phyloP scores from a whole-genome alignment of 768 basidiomycete genomes.

The Boletus tylopilopsis region DNA sequence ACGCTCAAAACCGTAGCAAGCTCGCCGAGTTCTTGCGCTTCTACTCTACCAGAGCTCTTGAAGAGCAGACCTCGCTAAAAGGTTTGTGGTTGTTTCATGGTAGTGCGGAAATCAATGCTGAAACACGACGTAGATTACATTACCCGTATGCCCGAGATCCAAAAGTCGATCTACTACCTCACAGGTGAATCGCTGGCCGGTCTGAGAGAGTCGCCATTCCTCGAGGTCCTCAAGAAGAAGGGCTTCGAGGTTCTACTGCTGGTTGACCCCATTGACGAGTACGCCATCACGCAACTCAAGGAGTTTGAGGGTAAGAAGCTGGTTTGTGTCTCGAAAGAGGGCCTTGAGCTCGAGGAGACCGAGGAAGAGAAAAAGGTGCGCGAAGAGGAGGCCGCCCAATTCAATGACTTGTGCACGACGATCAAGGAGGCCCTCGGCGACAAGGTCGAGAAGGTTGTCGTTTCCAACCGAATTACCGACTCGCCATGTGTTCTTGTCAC shows the following conservation, averaged over 20 bases:
- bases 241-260: constrained; percentile 97
- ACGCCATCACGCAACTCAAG: constrained; percentile 97
- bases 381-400: constrained; percentile 82
- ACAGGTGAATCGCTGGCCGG: constrained; percentile 95
- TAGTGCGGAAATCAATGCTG: background rate
- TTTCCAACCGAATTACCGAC: constrained; percentile 97
- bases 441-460: constrained; percentile 98
- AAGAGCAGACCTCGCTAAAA: constrained; percentile 92
- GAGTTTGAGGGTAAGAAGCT: constrained; percentile 99
- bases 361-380: constrained; percentile 93
- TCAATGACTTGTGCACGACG: constrained; percentile 83
- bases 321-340: constrained; percentile 97
- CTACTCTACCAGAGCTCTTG: constrained; percentile 90
- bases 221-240: constrained; percentile 99
- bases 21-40: constrained; percentile 99
- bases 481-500: constrained; percentile 97
- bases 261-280: constrained; percentile 98
- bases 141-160: constrained; percentile 98
- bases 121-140: constrained; percentile 73
- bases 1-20: constrained; percentile 98
- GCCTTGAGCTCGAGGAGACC: constrained; percentile 98
- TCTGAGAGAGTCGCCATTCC: constrained; percentile 94
- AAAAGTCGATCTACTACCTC: constrained; percentile 99
- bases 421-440: constrained; percentile 99
- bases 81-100: constrained; percentile 43